Evolutionary conservation across 192 early-diverging fungal species (phyloP).

Genomic region (Phlyctochytrium arcticum): DNA sequence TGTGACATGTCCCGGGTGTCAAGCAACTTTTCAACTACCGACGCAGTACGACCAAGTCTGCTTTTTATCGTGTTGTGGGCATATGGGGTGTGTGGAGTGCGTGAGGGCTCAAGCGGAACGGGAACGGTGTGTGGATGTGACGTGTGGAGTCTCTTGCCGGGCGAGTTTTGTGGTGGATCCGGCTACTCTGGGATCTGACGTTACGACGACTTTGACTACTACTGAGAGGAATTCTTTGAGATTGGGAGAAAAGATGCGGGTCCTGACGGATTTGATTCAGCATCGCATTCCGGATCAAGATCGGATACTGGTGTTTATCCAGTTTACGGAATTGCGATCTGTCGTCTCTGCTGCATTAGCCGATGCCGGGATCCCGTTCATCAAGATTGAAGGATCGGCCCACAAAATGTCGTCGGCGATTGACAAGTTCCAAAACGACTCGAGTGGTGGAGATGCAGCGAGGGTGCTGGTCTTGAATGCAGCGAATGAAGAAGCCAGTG

Average conservation of each 20-base stretch:
- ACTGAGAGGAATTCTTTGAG: too few relatives aligned
- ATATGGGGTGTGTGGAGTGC: conserved; percentile 38
- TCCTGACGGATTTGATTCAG: conserved; percentile 18
- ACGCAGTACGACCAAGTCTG: conserved; percentile 20
- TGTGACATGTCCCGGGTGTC: not conserved
- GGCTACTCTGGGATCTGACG: conserved; percentile 9
- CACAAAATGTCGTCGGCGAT: conserved; percentile 15
- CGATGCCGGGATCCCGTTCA: conserved; percentile 18
- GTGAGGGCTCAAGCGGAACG: conserved; percentile 15
- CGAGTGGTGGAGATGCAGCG: not conserved
- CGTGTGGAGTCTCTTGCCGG: conserved; percentile 34
- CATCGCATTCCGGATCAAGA: conserved; percentile 26
- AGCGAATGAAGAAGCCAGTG: conserved; percentile 38
- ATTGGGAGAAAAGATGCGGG: conserved; percentile 34
- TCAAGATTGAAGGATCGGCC: conserved; percentile 38
- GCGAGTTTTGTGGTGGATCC: conserved; percentile 29
- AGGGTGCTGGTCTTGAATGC: conserved; percentile 40
- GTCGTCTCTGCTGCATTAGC: conserved; percentile 34
- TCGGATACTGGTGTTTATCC: conserved; percentile 40
- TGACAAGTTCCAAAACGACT: conserved; percentile 29
- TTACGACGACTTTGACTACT: conserved; percentile 8
- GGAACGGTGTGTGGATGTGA: conserved; percentile 25
- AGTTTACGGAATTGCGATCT: conserved; percentile 33
- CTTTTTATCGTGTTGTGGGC: conserved; percentile 45
- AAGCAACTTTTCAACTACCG: not conserved